A percentile compares a stretch with the other conserved stretches of the same genome.
These are phyloP conservation scores for Tinospora cordifolia DNA, from an alignment of 164 flowering plant species.

Conservation along the genomic window DNA sequence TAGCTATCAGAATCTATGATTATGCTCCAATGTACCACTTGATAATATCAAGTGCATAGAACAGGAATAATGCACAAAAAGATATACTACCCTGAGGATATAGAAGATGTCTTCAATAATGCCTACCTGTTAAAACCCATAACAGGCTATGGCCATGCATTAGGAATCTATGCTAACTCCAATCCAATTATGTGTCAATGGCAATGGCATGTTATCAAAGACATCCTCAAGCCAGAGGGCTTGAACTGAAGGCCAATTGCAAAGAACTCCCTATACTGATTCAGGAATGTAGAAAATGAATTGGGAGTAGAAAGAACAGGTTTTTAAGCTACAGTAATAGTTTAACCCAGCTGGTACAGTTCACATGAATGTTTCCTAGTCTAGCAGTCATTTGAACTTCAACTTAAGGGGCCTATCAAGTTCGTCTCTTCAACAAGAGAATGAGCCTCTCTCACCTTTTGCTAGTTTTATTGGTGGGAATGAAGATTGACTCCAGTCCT, in stretches of 20 bases:
- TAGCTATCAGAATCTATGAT: too few relatives aligned
- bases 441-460: not conserved
- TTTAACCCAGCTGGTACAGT: not conserved
- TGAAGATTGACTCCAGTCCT: not conserved
- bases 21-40: too few relatives aligned
- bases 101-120: too few relatives aligned
- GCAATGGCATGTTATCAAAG: too few relatives aligned
- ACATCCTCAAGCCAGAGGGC: too few relatives aligned
- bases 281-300: not conserved
- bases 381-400: not conserved
- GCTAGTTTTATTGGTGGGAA: not conserved
- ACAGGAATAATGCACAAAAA: too few relatives aligned
- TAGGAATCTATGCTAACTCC: too few relatives aligned
- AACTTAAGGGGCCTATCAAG: not conserved
- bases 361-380: not conserved
- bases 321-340: not conserved
- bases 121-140: too few relatives aligned
- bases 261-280: not conserved
- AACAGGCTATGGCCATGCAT: too few relatives aligned
- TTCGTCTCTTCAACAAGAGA: not conserved
- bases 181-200: too few relatives aligned
- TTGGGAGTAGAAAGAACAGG: not conserved
- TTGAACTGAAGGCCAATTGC: not conserved
- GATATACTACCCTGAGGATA: too few relatives aligned
- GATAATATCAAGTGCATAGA: too few relatives aligned